Evolutionary conservation across 2,329 filamentous ascomycete genomes (phyloP), one percentile per base, ranked within the genome.

Genomic region (Seiridium unicorne): DNA sequence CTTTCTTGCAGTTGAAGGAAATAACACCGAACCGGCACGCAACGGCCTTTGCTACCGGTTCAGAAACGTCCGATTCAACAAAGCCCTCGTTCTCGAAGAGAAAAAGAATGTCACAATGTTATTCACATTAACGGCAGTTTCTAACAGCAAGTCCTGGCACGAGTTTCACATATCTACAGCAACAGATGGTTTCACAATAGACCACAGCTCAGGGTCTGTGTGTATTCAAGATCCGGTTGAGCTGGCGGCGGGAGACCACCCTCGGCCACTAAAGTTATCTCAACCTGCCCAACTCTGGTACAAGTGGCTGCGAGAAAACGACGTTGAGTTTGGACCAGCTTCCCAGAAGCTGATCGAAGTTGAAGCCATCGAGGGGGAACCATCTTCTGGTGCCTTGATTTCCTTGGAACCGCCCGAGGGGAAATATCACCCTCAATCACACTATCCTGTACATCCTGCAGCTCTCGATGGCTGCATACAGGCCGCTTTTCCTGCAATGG

Each of bases 271-370:
- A 5, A 8, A 51, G 7, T 13, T 31, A 4, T 35, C 59, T 13
- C 44, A 54, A 34, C 31, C 57, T 11, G 38, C 59, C 0, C 42
- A 36, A 4, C 13, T 62, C 2, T 75, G 73, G 73, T 72, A 73
- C 63, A 72, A 73, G 60, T 66, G 49, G 34, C n/a, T 26, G 18
- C 18, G 18, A 0, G 69, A 72, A n/a, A 61, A 66, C 13, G 73
- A 73, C 18, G 64, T 66, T 36, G 61, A 65, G n/a, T 73, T 71
- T 38, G 70, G 70, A 0, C 66, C 66, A 0, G 9, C 60, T 0
- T 68, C 72, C 60, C 65, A 65, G 51, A 69, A 66, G 40, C 18
- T 64, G 0, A 35, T 51, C 1, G 13, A 31, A 1, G 35, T 65
- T 36, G 69, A 69, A 38, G 7, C 62, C 1, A 49, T 44, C 10